These are phyloP conservation scores for Aspergillus luchuensis DNA, from an alignment of 2,329 filamentous ascomycete species.

Conservation along the genomic window DNA sequence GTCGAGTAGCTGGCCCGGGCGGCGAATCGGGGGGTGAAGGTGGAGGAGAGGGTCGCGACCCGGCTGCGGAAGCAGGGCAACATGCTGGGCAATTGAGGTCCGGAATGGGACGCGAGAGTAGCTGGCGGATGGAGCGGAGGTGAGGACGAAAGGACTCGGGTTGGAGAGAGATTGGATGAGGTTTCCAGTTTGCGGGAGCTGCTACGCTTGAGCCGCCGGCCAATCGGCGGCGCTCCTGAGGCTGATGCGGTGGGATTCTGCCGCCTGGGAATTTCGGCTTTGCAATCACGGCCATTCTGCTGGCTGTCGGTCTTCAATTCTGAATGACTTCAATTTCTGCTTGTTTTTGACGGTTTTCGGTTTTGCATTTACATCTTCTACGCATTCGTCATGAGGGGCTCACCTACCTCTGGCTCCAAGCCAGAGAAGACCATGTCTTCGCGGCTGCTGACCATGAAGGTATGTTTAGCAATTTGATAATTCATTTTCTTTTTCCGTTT, in stretches of 20 bases:
- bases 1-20: slow-evolving; percentile 47
- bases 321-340: background rate
- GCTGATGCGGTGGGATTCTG: slow-evolving; percentile 22
- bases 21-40: slow-evolving; percentile 33
- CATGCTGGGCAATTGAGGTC: slow-evolving; percentile 40
- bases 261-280: slow-evolving; percentile 21
- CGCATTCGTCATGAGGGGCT: slow-evolving; percentile 31
- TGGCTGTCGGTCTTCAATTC: slow-evolving; percentile 1
- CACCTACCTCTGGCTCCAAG: slow-evolving; percentile 54
- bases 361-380: background rate
- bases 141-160: slow-evolving; percentile 21
- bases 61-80: slow-evolving; percentile 48
- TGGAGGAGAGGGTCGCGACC: slow-evolving; percentile 50
- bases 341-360: background rate
- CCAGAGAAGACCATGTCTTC: slow-evolving; percentile 77
- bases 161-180: slow-evolving; percentile 30
- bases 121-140: slow-evolving; percentile 22
- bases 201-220: slow-evolving; percentile 18
- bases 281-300: slow-evolving; percentile 17
- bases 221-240: slow-evolving; percentile 28
- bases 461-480: slow-evolving; percentile 23
- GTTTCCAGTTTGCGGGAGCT: slow-evolving; percentile 32
- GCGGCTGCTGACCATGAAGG: slow-evolving; percentile 87
- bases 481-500: background rate
- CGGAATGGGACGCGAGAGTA: slow-evolving; percentile 10